Conservation (phyloP, 2,329 filamentous ascomycete genomes). For the Penicillium fuscoglaucum region DNA sequence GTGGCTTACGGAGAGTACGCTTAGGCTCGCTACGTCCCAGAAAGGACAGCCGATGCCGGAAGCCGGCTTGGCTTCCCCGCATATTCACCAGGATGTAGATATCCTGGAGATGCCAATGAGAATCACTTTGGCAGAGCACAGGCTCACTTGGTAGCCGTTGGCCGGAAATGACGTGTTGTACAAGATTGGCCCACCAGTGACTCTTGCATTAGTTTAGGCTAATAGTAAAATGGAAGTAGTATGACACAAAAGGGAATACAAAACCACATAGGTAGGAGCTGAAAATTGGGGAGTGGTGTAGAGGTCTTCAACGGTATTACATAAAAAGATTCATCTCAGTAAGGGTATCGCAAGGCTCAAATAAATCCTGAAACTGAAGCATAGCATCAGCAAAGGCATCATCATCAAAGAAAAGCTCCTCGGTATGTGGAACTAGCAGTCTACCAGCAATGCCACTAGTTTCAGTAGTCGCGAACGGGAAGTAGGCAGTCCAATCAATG, state of each 20-base stretch:
- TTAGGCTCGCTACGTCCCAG: not conserved
- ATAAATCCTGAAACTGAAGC: conserved; percentile 15
- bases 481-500: conserved; percentile 39
- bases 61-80: not conserved
- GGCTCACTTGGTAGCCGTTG: no score
- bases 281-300: no score
- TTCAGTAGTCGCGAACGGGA: conserved; percentile 36
- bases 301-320: not conserved
- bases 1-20: not conserved
- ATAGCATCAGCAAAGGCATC: conserved; percentile 14
- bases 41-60: not conserved
- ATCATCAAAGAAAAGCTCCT: conserved; percentile 15
- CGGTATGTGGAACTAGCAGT: conserved; percentile 14
- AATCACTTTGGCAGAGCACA: no score
- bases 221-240: no score
- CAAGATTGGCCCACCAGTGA: no score
- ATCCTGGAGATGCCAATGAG: no score
- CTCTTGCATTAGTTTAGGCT: no score
- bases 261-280: no score
- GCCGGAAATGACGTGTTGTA: no score
- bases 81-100: not conserved
- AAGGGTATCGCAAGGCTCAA: conserved; percentile 12
- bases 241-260: no score
- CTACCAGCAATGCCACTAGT: conserved; percentile 27
- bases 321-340: conserved; percentile 9